A percentile compares a stretch with the other conserved stretches of the same genome.
Conservation (phyloP, 176 grass and related monocot species). For the Pontederia crassipes region DNA sequence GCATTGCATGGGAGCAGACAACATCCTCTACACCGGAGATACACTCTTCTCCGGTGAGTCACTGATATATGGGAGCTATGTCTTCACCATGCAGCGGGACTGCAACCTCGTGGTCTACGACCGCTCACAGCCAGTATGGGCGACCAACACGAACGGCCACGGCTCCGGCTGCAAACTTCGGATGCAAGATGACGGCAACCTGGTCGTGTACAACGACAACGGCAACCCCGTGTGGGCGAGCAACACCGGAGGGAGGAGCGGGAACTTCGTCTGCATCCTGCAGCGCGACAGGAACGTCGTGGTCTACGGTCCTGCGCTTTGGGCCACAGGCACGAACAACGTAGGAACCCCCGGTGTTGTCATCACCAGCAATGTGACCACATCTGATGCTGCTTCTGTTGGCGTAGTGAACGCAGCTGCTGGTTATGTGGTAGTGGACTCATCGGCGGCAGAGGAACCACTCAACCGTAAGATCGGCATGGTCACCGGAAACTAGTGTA, state of each 20-base stretch:
- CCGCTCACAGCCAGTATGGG: neutral
- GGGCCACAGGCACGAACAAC: constrained; percentile 12
- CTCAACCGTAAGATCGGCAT: too few relatives aligned
- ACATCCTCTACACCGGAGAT: neutral
- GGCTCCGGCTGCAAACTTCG: neutral
- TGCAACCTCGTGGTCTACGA: constrained; percentile 34
- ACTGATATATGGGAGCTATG: neutral
- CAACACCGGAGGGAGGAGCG: neutral
- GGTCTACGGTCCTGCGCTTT: constrained; percentile 7
- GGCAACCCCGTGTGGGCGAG: constrained; percentile 8
- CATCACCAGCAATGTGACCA: too few relatives aligned
- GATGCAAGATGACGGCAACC: constrained; percentile 23
- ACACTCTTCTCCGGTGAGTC: constrained; percentile 5
- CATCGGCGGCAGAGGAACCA: too few relatives aligned
- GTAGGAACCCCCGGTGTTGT: too few relatives aligned
- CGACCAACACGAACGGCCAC: neutral
- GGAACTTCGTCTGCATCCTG: constrained; percentile 20
- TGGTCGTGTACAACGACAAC: constrained; percentile 17
- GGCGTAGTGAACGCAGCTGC: too few relatives aligned
- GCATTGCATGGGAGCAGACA: too few relatives aligned
- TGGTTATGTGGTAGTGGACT: too few relatives aligned
- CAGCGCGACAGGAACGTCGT: constrained; percentile 25
- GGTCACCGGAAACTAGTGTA: too few relatives aligned
- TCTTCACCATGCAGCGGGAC: constrained; percentile 20
- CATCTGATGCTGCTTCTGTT: too few relatives aligned